These are phyloP conservation scores for Chaetomiaceae sp. DNA, from an alignment of 2,329 filamentous ascomycete genomes.

Conservation along the genomic window DNA sequence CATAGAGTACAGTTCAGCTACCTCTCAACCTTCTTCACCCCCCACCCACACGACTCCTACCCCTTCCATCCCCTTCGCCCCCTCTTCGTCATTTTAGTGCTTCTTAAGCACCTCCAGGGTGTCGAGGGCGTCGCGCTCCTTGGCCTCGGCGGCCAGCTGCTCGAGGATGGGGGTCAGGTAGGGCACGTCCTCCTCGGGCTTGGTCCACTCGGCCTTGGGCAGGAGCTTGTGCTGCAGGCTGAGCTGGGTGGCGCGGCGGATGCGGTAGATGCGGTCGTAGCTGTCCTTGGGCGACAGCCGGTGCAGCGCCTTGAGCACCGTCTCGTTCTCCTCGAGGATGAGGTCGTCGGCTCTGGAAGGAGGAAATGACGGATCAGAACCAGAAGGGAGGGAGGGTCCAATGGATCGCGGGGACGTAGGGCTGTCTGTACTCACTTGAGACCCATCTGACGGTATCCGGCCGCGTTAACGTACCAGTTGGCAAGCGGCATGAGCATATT, in stretches of 20 bases:
- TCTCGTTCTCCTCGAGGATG: slow-evolving; percentile 85
- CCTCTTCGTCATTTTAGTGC: slow-evolving; percentile 29
- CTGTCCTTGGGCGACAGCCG: slow-evolving; percentile 83
- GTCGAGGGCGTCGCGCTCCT: slow-evolving; percentile 49
- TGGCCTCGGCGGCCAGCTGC: slow-evolving; percentile 41
- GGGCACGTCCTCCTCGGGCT: slow-evolving; percentile 48
- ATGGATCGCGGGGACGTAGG: not conserved
- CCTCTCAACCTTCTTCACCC: not conserved
- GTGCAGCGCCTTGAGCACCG: slow-evolving; percentile 80
- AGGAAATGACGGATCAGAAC: not conserved
- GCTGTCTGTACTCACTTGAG: slow-evolving; percentile 66
- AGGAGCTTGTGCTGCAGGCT: slow-evolving; percentile 59
- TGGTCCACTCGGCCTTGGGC: slow-evolving; percentile 56
- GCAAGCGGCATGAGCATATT: slow-evolving; percentile 73
- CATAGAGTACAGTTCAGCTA: not conserved
- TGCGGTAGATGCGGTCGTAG: slow-evolving; percentile 96
- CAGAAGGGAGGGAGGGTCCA: not conserved
- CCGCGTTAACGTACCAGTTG: slow-evolving; percentile 81
- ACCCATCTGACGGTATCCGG: slow-evolving; percentile 89
- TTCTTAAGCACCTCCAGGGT: slow-evolving; percentile 45
- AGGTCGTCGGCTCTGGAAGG: slow-evolving; percentile 78
- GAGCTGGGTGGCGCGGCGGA: slow-evolving; percentile 87
- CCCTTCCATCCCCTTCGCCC: not conserved
- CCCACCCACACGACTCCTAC: not conserved
- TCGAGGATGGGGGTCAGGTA: slow-evolving; percentile 50